phyloP scores from a whole-genome alignment of 495 filamentous ascomycete species.

The Cenococcum geophilum region DNA sequence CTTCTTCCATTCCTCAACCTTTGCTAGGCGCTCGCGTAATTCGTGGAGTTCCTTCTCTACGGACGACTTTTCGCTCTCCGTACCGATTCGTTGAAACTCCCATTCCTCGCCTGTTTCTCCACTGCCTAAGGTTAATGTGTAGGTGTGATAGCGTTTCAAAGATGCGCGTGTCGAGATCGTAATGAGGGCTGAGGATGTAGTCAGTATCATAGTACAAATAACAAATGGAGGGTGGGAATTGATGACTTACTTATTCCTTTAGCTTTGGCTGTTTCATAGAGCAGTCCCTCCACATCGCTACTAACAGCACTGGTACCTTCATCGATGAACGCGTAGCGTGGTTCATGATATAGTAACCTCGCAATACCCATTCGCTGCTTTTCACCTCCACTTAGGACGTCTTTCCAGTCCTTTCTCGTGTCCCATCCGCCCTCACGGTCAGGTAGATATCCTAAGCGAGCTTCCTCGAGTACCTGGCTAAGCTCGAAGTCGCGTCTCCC shows the following conservation, averaged over 20 bases:
- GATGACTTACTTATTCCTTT: conserved; percentile 72
- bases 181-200: conserved; percentile 55
- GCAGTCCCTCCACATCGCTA: conserved; percentile 85
- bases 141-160: conserved; percentile 91
- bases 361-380: conserved; percentile 94
- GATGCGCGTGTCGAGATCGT: conserved; percentile 90
- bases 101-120: conserved; percentile 61
- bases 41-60: conserved; percentile 86
- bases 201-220: conserved; percentile 24
- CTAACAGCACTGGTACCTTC: conserved; percentile 92
- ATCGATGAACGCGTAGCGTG: conserved; percentile 86
- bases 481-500: conserved; percentile 69
- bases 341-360: conserved; percentile 87
- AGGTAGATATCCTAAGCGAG: conserved; percentile 79
- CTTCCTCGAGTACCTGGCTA: conserved; percentile 69
- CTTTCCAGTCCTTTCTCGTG: conserved; percentile 95
- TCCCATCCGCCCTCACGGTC: conserved; percentile 96
- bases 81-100: conserved; percentile 90
- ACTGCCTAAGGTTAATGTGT: conserved; percentile 73
- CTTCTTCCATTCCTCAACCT: conserved; percentile 77
- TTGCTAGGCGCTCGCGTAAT: conserved; percentile 66
- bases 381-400: conserved; percentile 93
- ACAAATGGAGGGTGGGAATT: background rate
- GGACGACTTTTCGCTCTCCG: conserved; percentile 79
- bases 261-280: conserved; percentile 89